Percentiles rank a stretch among this genome's conserved stretches.
Evolutionary conservation across 108 stramenopile genomes (phyloP).

Genomic region (Nitzschia inconspicua): DNA sequence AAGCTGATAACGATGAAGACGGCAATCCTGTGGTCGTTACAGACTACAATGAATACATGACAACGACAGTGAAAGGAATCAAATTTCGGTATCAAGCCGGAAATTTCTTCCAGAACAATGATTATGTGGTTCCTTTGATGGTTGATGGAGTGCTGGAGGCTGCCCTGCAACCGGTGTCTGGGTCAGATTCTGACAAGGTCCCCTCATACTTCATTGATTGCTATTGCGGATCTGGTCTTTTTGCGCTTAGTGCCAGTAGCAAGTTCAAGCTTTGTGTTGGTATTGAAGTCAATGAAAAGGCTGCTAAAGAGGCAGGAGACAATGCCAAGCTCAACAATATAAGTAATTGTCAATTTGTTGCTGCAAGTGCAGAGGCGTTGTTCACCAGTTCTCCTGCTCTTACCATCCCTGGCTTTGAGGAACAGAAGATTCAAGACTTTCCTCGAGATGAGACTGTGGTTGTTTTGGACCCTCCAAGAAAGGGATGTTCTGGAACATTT

Average conservation of each 20-base stretch:
- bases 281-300: slow-evolving; percentile 90
- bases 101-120: slow-evolving; percentile 98
- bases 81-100: slow-evolving; percentile 87
- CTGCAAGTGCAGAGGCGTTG: slow-evolving; percentile 88
- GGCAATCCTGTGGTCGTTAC: slow-evolving; percentile 67
- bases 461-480: slow-evolving; percentile 94
- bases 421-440: slow-evolving; percentile 61
- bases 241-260: slow-evolving; percentile 73
- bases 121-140: slow-evolving; percentile 87
- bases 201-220: slow-evolving; percentile 88
- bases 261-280: slow-evolving; percentile 86
- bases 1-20: slow-evolving; percentile 45
- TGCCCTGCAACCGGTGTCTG: slow-evolving; percentile 32
- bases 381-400: slow-evolving; percentile 57
- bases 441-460: slow-evolving; percentile 84
- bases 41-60: slow-evolving; percentile 76
- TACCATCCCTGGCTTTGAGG: slow-evolving; percentile 20
- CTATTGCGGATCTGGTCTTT: slow-evolving; percentile 96
- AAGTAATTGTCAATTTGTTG: slow-evolving; percentile 76
- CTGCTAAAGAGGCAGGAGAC: slow-evolving; percentile 80
- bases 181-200: not conserved
- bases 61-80: slow-evolving; percentile 64
- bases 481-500: slow-evolving; percentile 91
- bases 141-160: slow-evolving; percentile 78
- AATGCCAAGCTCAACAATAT: slow-evolving; percentile 87